Base-by-base conservation (phyloP, 2,329 filamentous ascomycete species). In the Waltergamsia citrina region DNA sequence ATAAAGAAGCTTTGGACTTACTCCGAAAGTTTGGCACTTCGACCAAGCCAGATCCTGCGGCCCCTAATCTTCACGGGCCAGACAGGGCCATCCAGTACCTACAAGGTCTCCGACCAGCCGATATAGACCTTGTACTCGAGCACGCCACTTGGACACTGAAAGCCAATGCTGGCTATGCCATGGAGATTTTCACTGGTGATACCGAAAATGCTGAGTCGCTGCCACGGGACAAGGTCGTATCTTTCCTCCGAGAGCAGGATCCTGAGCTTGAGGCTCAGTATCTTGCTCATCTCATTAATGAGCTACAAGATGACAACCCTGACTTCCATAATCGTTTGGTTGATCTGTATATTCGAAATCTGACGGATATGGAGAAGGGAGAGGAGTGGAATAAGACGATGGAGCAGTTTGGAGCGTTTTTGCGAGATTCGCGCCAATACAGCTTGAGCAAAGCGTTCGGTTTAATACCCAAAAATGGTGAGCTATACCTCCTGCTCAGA, bases 131-230 rank as follows among this genome's bases (percentile, higher is more conserved):
- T 18, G 86, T 96, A 14, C 68, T 98, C 4, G 85, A 95, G 54
- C 94, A 93, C 51, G 83, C 85, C 0, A 80, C 82, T 44, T 98
- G 92, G 92, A 85, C 87, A 0, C 57, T 98, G 12, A 70, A 73
- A 35, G 71, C 70, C 11, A 77, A 85, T 41, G 76, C 86, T 0
- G 69, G 77, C 3, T 62, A 85, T 25, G 88, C 83, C 5, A 93
- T 98, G 82, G 86, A 95, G 43, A 73, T 98, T 1, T 98, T 98
- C 56, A 62, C 92, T 0, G 85, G 85, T 2, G 92, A 98, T 52
- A 92, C 86, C 1, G 86, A 94, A 52, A 96, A 96, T 49, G 88
- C 92, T 2, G 92, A 96, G 62, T 86, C 79, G 0, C 59, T 98
- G 9, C 87, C 90, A 3, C 72, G 90, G 27, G 73, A 84, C 20